Percentiles rank a stretch among this genome's conserved stretches.
These are phyloP conservation scores for Bipolaris bicolor DNA, from an alignment of 2,329 filamentous ascomycete genomes.

Conservation along the genomic window DNA sequence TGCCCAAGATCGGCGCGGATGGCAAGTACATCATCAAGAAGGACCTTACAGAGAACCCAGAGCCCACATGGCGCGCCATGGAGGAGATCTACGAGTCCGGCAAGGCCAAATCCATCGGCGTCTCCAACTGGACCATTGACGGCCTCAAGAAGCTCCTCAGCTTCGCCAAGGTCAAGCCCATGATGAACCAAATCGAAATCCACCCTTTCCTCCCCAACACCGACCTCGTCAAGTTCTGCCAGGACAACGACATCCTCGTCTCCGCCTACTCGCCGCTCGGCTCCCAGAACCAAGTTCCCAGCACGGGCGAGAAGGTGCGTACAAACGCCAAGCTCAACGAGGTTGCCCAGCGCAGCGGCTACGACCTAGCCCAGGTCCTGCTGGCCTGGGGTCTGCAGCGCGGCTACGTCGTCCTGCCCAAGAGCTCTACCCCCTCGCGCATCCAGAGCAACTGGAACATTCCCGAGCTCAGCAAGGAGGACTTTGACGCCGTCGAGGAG, in stretches of 20 bases:
- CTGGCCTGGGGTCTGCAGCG: slow-evolving; percentile 84
- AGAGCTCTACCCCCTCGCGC: slow-evolving; percentile 50
- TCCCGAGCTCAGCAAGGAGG: slow-evolving; percentile 60
- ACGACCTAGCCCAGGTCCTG: slow-evolving; percentile 80
- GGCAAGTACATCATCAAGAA: slow-evolving; percentile 69
- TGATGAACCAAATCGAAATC: slow-evolving; percentile 76
- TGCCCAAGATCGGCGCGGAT: slow-evolving; percentile 62
- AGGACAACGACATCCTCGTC: slow-evolving; percentile 64
- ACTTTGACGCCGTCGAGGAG: slow-evolving; percentile 65
- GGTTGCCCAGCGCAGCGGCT: slow-evolving; percentile 74
- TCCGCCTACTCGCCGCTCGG: slow-evolving; percentile 72
- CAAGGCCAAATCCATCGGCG: slow-evolving; percentile 69
- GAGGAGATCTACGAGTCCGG: slow-evolving; percentile 68
- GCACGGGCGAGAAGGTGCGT: slow-evolving; percentile 70
- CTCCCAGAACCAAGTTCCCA: slow-evolving; percentile 72
- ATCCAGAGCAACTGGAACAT: slow-evolving; percentile 68
- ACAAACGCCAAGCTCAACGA: slow-evolving; percentile 71
- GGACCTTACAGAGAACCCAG: slow-evolving; percentile 69
- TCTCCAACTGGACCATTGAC: slow-evolving; percentile 73
- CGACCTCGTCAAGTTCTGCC: slow-evolving; percentile 63
- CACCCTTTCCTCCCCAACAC: slow-evolving; percentile 75
- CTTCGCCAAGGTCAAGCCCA: slow-evolving; percentile 70
- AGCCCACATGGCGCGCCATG: slow-evolving; percentile 71
- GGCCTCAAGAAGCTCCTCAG: slow-evolving; percentile 71
- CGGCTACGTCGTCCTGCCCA: slow-evolving; percentile 54